Evolutionary conservation across 768 basidiomycete species (phyloP), one percentile per base, ranked within the genome.

Genomic region (Paxillus involutus): DNA sequence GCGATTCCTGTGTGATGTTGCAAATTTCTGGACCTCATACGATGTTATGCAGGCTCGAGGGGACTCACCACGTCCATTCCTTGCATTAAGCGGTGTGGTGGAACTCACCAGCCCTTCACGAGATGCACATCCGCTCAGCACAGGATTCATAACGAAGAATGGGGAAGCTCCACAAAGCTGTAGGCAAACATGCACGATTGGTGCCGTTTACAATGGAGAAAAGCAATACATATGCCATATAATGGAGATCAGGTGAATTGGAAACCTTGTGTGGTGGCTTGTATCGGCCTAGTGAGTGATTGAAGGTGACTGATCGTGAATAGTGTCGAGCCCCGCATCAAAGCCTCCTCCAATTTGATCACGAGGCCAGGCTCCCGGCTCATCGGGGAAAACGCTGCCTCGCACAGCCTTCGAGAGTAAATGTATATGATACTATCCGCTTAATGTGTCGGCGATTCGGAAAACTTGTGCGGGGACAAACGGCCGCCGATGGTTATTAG

Each of bases 111-210:
- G 51, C 46, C 45, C 35, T 43, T 33, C n/a, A 40, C 43, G 49
- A 21, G n/a, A 41, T 29, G 46, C 32, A 35, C 33, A 36, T 47
- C 26, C 17, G 17, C 5, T 11, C 30, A 46, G 29, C 44, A 35
- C 42, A 11, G 11, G 44, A 45, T 45, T 24, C 4, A 26, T 37
- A 16, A 52, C 29, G 36, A 45, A 45, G 37, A 45, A 16, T 30
- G 51, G 14, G 8, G 51, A 39, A 29, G 26, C 9, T 13, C 35
- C 24, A 16, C 19, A 11, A 43, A 44, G 39, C 48, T 24, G 30
- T 29, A 49, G 35, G n/a, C 42, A 8, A 47, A 60, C 66, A 64
- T 59, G 66, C 59, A 58, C 49, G 33, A 53, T 61, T 59, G 66
- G 58, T 59, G 58, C 32, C 8, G 58, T 58, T 43, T 56, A 53